Evolutionary conservation across 2,329 filamentous ascomycete genomes (phyloP).

Genomic region (Stemphylium beticola): DNA sequence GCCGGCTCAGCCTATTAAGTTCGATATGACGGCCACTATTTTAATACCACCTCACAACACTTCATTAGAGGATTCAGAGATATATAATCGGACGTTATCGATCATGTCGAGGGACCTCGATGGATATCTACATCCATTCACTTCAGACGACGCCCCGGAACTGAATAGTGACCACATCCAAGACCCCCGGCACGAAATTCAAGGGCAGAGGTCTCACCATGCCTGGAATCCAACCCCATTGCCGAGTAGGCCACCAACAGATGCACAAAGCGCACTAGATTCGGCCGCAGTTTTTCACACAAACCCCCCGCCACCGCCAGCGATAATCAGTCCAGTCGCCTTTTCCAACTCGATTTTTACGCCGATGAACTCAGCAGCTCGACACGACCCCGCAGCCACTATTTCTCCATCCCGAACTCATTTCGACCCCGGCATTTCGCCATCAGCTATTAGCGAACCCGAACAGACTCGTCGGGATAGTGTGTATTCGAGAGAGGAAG

Average conservation of each 20-base stretch:
- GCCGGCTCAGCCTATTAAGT: background rate
- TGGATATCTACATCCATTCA: background rate
- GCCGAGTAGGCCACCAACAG: background rate
- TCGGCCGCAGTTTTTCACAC: background rate
- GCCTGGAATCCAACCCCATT: background rate
- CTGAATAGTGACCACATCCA: background rate
- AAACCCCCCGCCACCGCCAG: background rate
- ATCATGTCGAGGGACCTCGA: background rate
- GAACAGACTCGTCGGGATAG: background rate
- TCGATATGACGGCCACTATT: background rate
- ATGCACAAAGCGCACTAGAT: background rate
- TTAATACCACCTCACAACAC: background rate
- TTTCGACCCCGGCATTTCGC: background rate
- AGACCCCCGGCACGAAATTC: background rate
- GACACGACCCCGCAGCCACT: background rate
- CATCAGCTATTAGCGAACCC: background rate
- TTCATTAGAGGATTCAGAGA: background rate
- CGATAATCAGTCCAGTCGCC: background rate
- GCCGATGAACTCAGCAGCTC: background rate
- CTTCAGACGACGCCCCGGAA: background rate
- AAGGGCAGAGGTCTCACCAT: background rate
- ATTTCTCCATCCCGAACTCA: constrained; percentile 3
- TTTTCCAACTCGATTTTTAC: background rate
- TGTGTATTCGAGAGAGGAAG: constrained; percentile 1
- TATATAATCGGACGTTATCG: background rate